Base-by-base conservation (phyloP, 2,329 filamentous ascomycete genomes). In the Hymenoscyphus repandus region DNA sequence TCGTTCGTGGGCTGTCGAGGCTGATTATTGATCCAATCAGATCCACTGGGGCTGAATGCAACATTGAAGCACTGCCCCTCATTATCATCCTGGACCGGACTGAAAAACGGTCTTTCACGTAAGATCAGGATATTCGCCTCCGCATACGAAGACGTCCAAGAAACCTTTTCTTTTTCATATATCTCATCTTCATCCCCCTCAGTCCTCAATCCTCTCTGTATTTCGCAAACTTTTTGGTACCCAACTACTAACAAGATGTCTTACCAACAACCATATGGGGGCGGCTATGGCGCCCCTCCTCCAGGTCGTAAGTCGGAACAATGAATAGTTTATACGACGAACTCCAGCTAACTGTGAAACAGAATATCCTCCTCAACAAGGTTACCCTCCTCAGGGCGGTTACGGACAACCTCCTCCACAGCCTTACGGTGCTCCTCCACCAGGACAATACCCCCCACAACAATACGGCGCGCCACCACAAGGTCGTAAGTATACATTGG, bases 231-330 rank as follows among this genome's bases (percentile, higher is more conserved):
- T 17, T 37, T 34, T 7, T 27, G 22, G 7, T 7, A 27, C 22
- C 7, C 22, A 11, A 30, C 30, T 11, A 32, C 34, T 31, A 27
- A 33, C 39, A 54, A 46, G 39, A 60, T 58, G 49, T 48, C 57
- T 41, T 59, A 55, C 30, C 58, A 61, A 40, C 56, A 58, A 54
- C 51, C 45, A 31, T 45, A 46, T n/a, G 38, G 33, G 2, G 51
- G 48, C 15, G 43, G 37, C 20, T 58, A 59, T 38, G 54, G 55
- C 5, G 51, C 43, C n/a, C 54, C 54, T 1, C 57, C 55, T 30
- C 54, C 52, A 36, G 49, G 51, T 30, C 54, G 54, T 51, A 45
- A 57, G 54, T 50, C 37, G 11, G 11, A 40, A 27, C 15, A n/a
- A 37, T 31, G 13, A n/a, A 37, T 31, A 11, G 11, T 13, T 42